Evolutionary conservation across 2,329 filamentous ascomycete genomes (phyloP).

Genomic region (Aphanoascus verrucosus): DNA sequence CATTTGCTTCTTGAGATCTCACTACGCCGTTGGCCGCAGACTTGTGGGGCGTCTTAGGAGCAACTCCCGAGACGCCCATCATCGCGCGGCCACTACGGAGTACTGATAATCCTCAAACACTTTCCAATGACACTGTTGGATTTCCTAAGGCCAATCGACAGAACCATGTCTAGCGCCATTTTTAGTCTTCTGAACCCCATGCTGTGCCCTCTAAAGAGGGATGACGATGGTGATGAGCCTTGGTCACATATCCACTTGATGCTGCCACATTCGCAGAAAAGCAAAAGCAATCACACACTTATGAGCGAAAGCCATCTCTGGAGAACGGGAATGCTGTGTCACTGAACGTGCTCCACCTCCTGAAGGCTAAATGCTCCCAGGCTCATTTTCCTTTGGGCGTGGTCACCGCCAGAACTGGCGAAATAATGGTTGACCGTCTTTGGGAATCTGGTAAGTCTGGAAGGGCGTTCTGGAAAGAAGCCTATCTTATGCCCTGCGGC

Average conservation of each 20-base stretch:
- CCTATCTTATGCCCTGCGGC: neutral
- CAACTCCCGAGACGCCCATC: neutral
- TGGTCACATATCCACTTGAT: neutral
- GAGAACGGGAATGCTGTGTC: neutral
- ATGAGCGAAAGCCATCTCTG: neutral
- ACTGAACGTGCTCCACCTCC: constrained; percentile 4
- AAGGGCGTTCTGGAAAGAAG: neutral
- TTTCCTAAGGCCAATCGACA: neutral
- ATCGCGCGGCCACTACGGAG: neutral
- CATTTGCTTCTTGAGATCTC: no score
- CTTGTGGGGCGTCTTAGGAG: neutral
- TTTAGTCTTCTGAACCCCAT: neutral
- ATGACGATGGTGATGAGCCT: neutral
- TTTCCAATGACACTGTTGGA: neutral
- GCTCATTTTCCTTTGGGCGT: neutral
- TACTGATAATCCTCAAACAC: neutral
- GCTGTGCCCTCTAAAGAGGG: neutral
- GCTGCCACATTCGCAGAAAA: constrained; percentile 3
- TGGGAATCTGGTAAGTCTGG: neutral
- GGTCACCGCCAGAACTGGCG: constrained; percentile 8
- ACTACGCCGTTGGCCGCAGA: neutral
- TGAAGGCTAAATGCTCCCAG: constrained; percentile 6
- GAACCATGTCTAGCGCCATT: constrained; percentile 6
- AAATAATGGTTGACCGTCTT: neutral
- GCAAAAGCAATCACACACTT: constrained; percentile 2